Percentiles rank a stretch among this genome's conserved stretches.
phyloP scores from a whole-genome alignment of 805 yeast genomes.

The Lipomyces mesembrius region DNA sequence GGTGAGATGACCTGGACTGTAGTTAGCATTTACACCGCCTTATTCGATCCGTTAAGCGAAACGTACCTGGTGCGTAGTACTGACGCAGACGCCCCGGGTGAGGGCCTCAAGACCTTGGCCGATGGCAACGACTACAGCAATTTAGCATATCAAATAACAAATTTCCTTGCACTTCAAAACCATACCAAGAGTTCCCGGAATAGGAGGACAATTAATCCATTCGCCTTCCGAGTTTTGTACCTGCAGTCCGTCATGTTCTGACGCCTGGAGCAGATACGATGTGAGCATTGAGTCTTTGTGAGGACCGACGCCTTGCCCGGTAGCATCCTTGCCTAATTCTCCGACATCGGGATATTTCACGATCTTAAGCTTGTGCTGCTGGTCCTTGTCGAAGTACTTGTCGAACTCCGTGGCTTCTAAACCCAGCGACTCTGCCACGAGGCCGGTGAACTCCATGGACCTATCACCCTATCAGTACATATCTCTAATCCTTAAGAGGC shows the following conservation, averaged over 20 bases:
- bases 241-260: conserved; percentile 52
- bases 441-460: conserved; percentile 33
- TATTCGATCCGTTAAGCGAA: conserved; percentile 48
- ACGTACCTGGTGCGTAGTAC: conserved; percentile 55
- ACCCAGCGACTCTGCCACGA: conserved; percentile 63
- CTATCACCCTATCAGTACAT: conserved; percentile 1
- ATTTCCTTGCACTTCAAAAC: too few species aligned
- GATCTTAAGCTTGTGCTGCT: conserved; percentile 57
- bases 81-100: conserved; percentile 61
- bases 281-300: conserved; percentile 57
- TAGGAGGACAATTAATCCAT: conserved; percentile 61
- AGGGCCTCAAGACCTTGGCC: conserved; percentile 67
- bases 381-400: conserved; percentile 54
- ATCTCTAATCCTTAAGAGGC: not conserved
- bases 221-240: conserved; percentile 60
- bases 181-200: conserved; percentile 42
- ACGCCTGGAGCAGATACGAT: conserved; percentile 29
- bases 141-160: not conserved
- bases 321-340: conserved; percentile 38
- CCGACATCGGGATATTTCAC: conserved; percentile 59
- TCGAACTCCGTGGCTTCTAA: conserved; percentile 53
- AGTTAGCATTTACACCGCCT: conserved; percentile 33
- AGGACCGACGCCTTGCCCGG: conserved; percentile 55
- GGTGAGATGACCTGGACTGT: conserved; percentile 47
- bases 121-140: conserved; percentile 56